Base-by-base conservation (phyloP, 371 early-diverging fungal species). In the Mortierella sp. region DNA sequence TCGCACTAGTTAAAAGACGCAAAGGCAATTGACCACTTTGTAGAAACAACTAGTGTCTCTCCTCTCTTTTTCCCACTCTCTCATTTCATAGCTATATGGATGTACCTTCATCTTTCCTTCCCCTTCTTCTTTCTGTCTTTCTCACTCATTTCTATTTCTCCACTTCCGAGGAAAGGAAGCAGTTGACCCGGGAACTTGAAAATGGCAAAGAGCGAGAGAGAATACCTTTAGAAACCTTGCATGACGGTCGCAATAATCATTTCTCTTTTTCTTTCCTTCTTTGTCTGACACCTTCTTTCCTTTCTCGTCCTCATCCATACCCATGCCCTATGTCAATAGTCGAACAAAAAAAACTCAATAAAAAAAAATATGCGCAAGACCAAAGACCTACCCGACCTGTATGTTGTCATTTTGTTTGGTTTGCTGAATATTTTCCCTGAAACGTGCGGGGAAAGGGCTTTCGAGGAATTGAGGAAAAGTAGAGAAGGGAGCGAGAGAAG, bases 121-220 rank as follows among this genome's bases (percentile, higher is more conserved):
- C 26, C 26, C 26, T 26, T 57, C 16, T 48, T 48, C 16, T 48
- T 48, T 48, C 16, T 48, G 1, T 55, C 8, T 58, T n/a, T n/a
- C 21, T 55, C 24, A n/a, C 65, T 38, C 65, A 2, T 19, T 16
- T 11, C 28, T 34, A 0, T 21, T 65, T 21, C 38, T 65, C 34
- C 19, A 19, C 65, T 65, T 65, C 63, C 65, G 65, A 65, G 1
- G 55, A 55, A 50, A 28, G 60, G 14, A 31, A 31, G 8, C 10
- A 24, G 38, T 7, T 68, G 68, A 42, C 68, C n/a, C 68, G 68
- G 68, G 68, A 68, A 68, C 68, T 68, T 38, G 68, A 42, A 24
- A 2, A 31, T 31, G 63, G 10, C 3, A 34, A 63, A 63, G 63
- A 55, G 42, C 42, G 42, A 38, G 50, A 16, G 26, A 34, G 2